Conservation (phyloP, 257 asterid genomes). For the Hygrophila difformis region DNA sequence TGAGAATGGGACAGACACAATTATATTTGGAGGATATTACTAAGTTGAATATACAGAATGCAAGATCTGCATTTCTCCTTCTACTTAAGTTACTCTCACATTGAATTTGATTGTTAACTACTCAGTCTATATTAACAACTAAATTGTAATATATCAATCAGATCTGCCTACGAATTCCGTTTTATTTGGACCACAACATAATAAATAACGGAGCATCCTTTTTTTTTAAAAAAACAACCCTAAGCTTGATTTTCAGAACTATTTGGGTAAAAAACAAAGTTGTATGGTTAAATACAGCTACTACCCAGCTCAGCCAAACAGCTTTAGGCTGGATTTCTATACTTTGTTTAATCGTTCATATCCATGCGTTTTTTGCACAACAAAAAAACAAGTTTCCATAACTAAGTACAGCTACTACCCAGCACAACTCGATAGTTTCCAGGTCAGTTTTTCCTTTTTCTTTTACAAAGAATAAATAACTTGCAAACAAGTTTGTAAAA, state of each 20-base stretch:
- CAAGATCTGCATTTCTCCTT: not conserved
- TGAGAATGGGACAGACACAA: not conserved
- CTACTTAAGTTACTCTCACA: not conserved
- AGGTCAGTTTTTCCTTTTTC: not conserved
- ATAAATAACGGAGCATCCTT: too few relatives aligned
- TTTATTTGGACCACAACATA: too few relatives aligned
- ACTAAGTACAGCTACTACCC: not conserved
- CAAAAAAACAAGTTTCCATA: not conserved
- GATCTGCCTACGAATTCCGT: too few relatives aligned
- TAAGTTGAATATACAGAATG: not conserved
- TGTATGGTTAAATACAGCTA: too few relatives aligned
- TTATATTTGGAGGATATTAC: not conserved
- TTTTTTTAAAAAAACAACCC: too few relatives aligned
- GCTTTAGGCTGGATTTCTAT: too few relatives aligned
- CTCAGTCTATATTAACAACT: not conserved
- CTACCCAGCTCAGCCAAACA: too few relatives aligned
- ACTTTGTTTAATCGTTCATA: too few relatives aligned
- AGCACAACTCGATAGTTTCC: not conserved
- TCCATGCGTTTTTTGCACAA: too few relatives aligned
- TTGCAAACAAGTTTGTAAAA: not conserved
- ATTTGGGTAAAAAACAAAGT: too few relatives aligned
- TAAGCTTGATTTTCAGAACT: too few relatives aligned
- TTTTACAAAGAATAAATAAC: not conserved
- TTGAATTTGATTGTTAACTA: not conserved
- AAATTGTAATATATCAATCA: not conserved